Evolutionary conservation across 257 asterid genomes (phyloP).

Genomic region (Perilla frutescens): DNA sequence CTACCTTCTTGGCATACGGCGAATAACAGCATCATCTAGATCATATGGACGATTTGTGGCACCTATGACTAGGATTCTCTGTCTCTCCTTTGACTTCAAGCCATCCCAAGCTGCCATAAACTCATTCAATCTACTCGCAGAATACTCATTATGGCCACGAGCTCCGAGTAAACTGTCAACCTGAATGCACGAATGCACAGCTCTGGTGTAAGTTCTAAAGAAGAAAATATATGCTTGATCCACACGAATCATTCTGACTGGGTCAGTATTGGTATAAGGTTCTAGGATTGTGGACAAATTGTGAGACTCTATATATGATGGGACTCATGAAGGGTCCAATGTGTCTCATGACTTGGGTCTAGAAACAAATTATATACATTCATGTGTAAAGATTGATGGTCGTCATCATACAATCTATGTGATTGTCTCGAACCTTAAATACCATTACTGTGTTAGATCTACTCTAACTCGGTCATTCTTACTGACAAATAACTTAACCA

Average conservation of each 20-base stretch:
- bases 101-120: slow-evolving; percentile 89
- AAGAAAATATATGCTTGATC: not conserved
- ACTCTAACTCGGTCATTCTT: too few relatives aligned
- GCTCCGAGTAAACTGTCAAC: slow-evolving; percentile 80
- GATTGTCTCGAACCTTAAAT: too few relatives aligned
- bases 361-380: too few relatives aligned
- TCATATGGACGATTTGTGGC: slow-evolving; percentile 84
- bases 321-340: not conserved
- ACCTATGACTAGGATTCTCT: slow-evolving; percentile 71
- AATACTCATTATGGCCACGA: slow-evolving; percentile 65
- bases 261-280: too few relatives aligned
- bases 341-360: not conserved
- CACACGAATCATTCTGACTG: too few relatives aligned
- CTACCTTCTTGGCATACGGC: slow-evolving; percentile 76
- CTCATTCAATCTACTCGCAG: slow-evolving; percentile 69
- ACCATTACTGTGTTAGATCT: too few relatives aligned
- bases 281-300: not conserved
- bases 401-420: not conserved
- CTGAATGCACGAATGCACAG: slow-evolving; percentile 51
- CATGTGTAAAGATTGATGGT: not conserved
- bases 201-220: not conserved
- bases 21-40: slow-evolving; percentile 81
- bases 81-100: slow-evolving; percentile 64
- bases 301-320: not conserved
- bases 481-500: too few relatives aligned